These are phyloP conservation scores for Cicer judaicum DNA, from an alignment of 306 rosid species.

Conservation along the genomic window DNA sequence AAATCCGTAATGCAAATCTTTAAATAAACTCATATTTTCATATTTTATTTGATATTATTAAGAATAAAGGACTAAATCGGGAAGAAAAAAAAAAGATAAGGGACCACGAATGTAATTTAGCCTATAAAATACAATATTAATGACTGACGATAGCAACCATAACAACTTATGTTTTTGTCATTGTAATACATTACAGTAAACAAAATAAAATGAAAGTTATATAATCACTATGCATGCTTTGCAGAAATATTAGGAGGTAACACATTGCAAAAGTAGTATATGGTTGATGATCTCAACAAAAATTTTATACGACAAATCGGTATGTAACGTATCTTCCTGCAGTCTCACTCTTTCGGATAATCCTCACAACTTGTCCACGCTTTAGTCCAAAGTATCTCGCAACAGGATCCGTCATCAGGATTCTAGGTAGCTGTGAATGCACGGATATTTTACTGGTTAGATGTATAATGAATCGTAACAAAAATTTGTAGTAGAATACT, in stretches of 20 bases:
- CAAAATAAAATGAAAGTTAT: neutral
- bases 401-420: slow-evolving; percentile 76
- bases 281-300: neutral
- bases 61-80: too few relatives aligned
- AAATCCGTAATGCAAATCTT: too few relatives aligned
- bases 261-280: neutral
- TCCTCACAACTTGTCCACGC: slow-evolving; percentile 93
- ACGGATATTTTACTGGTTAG: neutral
- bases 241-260: neutral
- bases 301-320: slow-evolving; percentile 62
- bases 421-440: slow-evolving; percentile 73
- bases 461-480: neutral
- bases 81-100: too few relatives aligned
- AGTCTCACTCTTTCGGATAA: slow-evolving; percentile 80
- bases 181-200: too few relatives aligned
- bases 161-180: too few relatives aligned
- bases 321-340: slow-evolving; percentile 87
- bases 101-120: too few relatives aligned
- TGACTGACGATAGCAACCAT: neutral
- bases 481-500: slow-evolving; percentile 3
- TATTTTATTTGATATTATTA: too few relatives aligned
- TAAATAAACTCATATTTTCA: too few relatives aligned
- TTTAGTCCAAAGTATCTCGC: slow-evolving; percentile 84
- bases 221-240: neutral
- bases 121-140: too few relatives aligned